These are phyloP conservation scores for Hypholoma sublateritium DNA, from an alignment of 768 basidiomycete genomes.

Conservation along the genomic window DNA sequence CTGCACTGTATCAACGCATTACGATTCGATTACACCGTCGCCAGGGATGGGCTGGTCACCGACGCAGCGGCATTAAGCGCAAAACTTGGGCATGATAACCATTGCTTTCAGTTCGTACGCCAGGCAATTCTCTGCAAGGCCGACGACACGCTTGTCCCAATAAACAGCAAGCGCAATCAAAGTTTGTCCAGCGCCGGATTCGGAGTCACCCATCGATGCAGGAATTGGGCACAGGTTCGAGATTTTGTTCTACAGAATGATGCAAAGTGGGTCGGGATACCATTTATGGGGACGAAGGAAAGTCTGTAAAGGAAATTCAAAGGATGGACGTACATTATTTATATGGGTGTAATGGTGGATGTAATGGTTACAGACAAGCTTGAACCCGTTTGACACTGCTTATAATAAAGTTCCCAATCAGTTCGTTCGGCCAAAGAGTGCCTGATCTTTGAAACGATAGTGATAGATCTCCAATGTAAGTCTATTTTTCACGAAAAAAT, in stretches of 20 bases:
- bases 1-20: conserved; percentile 8
- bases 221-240: conserved; percentile 7
- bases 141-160: not conserved
- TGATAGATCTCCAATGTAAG: too few species aligned
- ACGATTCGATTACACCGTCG: conserved; percentile 10
- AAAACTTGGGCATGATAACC: conserved; percentile 8
- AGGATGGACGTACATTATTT: not conserved
- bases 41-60: conserved; percentile 4
- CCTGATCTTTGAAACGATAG: too few species aligned
- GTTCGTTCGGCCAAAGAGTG: too few species aligned
- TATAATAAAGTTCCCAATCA: too few species aligned
- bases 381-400: too few species aligned
- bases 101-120: conserved; percentile 12
- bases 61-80: not conserved
- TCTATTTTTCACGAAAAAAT: too few species aligned
- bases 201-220: conserved; percentile 3
- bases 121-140: conserved; percentile 10
- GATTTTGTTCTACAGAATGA: conserved; percentile 2
- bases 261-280: conserved; percentile 1
- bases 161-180: not conserved
- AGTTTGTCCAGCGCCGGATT: not conserved
- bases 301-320: not conserved
- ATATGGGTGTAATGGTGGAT: not conserved
- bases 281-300: not conserved
- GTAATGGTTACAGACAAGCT: too few species aligned